Evolutionary conservation across 306 rosid genomes (phyloP).

Genomic region (Prunus armeniaca): DNA sequence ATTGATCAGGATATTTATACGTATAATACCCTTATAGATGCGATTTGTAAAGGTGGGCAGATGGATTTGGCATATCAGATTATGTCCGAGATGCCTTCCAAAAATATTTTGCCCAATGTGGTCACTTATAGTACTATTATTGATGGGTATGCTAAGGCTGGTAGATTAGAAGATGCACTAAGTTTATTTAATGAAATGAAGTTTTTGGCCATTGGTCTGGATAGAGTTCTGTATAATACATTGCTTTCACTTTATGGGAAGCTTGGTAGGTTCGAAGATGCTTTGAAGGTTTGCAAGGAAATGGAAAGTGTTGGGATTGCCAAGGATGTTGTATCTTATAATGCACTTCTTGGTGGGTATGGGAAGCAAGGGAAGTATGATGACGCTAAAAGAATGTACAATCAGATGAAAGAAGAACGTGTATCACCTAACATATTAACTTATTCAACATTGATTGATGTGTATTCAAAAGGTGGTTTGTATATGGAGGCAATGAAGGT

Average conservation of each 20-base stretch:
- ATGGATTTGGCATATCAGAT: slow-evolving; percentile 71
- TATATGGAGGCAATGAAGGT: slow-evolving; percentile 64
- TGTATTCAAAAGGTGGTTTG: slow-evolving; percentile 76
- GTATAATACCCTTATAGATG: slow-evolving; percentile 83
- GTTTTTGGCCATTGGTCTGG: slow-evolving; percentile 51
- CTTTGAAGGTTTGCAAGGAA: slow-evolving; percentile 52
- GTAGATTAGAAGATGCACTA: slow-evolving; percentile 73
- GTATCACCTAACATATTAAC: slow-evolving; percentile 64
- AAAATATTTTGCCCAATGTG: slow-evolving; percentile 64
- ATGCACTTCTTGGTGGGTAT: slow-evolving; percentile 82
- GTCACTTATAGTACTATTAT: slow-evolving; percentile 86
- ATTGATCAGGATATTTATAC: slow-evolving; percentile 73
- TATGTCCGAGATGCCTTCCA: slow-evolving; percentile 65
- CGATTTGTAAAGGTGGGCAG: slow-evolving; percentile 80
- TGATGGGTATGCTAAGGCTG: slow-evolving; percentile 87
- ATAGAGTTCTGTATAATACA: slow-evolving; percentile 82
- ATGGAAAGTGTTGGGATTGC: slow-evolving; percentile 74
- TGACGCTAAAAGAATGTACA: slow-evolving; percentile 51
- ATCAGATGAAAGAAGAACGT: slow-evolving; percentile 57
- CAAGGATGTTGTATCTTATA: slow-evolving; percentile 74
- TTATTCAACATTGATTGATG: slow-evolving; percentile 79
- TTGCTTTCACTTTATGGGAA: slow-evolving; percentile 71
- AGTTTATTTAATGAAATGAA: slow-evolving; percentile 66
- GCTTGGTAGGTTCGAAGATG: slow-evolving; percentile 82
- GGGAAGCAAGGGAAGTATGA: slow-evolving; percentile 73